Base-by-base conservation (phyloP, 257 asterid genomes). In the Apocynum venetum region DNA sequence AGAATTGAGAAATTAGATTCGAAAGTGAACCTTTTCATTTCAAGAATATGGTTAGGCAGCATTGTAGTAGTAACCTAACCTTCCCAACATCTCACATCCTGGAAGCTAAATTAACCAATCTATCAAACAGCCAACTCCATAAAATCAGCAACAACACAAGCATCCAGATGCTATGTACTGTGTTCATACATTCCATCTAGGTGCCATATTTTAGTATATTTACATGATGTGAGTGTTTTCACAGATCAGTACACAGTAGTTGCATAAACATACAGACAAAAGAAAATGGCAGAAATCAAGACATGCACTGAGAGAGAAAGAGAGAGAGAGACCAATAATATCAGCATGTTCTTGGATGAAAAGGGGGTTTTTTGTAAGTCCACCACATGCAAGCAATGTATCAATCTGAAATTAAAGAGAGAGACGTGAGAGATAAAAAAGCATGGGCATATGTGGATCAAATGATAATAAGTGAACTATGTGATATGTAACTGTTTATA, bases 331-430 rank as follows among this genome's bases (percentile, higher is more conserved):
- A 92, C 98, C 99, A 78, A 82, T 90, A 74, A 96, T 90, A 89
- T 96, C 93, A 3, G 97, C 98, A 78, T 93, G 96, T 89, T 95
- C 97, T 85, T 95, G 99, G 79, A 95, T 84, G 84, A 88, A 93
- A 86, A 95, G 65, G 17, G 82, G 80, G 81, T 95, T 95, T 83
- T 95, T 95, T 41, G 94, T 80, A 79, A 95, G 97, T 59, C 99
- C 99, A 72, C 98, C 99, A 78, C 96, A 91, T 15, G 99, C 99
- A 68, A 95, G 98, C 81, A 95, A 79, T 44, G 97, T 93, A 82
- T 93, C 96, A 81, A 95, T 84, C 98, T 94, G 92, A 70, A 77
- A 77, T 78, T 60, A 78, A 78, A 57, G 78, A 43, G 76, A 6
- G 46, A 61, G 71, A 20, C 80, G 65, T 61, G 73, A 77, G 80